Evolutionary conservation across 768 basidiomycete species (phyloP), one percentile per base, ranked within the genome.

Genomic region (Cantharellus anzutake): DNA sequence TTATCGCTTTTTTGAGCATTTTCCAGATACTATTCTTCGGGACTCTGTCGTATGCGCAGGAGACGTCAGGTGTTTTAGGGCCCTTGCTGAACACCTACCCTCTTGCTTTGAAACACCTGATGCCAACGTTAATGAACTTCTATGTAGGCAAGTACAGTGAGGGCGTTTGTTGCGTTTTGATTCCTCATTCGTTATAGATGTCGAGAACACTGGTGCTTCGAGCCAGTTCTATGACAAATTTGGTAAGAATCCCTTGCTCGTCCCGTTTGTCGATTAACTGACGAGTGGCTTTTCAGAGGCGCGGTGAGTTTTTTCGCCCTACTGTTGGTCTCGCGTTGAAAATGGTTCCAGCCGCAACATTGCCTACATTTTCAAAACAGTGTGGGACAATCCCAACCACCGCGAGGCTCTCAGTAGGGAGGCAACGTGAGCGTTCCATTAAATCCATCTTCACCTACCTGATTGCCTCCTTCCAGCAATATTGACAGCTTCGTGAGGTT

Each of bases 201-300:
- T 97, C 51, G 96, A 99, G 70, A 84, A 86, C 65, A 99, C 96
- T 0, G 96, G 96, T 39, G 89, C 92, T 29, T 94, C 92, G 67
- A 94, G 92, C 0, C 94, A 98, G 67, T 98, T 99, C 72, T 98
- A 96, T 71, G 94, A 96, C 70, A 93, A 96, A 81, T 94, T 93
- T 67, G 87, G 87, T 88, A 66, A 64, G 84, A 78, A 14, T 41
- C 3, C 38, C 39, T 57, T 51, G 35, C 5, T 14, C 4, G 42
- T 58, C 5, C 38, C 34, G 29, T 56, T 41, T 56, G 38, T 4
- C 39, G 51, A 44, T 4, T 29, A 41, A 51, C 68, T 65, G 37
- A 50, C 56, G 39, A 60, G 5, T 61, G 60, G 40, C 51, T 51
- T 41, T 14, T 14, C 61, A 81, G 81, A 82, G 70, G 77, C 82